Base-by-base conservation (phyloP, 176 grass and related monocot species). In the Oryza australiensis region DNA sequence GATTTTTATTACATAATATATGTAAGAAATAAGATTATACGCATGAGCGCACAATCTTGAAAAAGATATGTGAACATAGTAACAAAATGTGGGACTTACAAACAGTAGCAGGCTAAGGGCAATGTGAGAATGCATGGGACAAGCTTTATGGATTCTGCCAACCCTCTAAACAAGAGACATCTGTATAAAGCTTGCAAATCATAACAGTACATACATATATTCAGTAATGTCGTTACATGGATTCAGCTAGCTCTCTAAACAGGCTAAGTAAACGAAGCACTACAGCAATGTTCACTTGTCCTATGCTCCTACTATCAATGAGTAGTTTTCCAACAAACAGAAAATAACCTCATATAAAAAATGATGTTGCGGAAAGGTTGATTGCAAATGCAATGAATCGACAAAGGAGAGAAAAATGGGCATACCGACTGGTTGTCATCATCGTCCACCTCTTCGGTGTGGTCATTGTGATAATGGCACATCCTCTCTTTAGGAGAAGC, bases 361-460 rank as follows among this genome's bases (percentile, higher is more conserved):
- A 75, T 46, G 78, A 45, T 41, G 14, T 64, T 70, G 0, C 0
- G 0, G 3, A 81, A 81, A 26, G 57, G 13, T 57, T 65, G 26
- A 62, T 81, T 80, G 42, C 23, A 70, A 28, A 26, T 34, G 41
- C 41, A 71, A 22, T 28, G 5, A 45, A 1, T 5, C 9, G 15
- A 48, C 13, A 82, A 82, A 66, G 43, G 26, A 85, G 9, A 72
- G 77, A 78, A 69, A 30, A 40, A 77, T 20, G 12, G 40, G 75
- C 86, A 62, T 87, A 97, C 94, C 64, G 76, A 88, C 11, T 65
- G 78, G 5, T 94, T 90, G 77, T 90, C 90, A 15, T 94, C 94
- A 53, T 97, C 89, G 38, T 78, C 92, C 91, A 93, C 88, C 45
- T 94, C 94, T 69, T 94, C 92, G 32, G 90, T 28, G 77, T 90